Conservation (phyloP, 1,139 yeast genomes). For the Zygotorulaspora mrakii region DNA sequence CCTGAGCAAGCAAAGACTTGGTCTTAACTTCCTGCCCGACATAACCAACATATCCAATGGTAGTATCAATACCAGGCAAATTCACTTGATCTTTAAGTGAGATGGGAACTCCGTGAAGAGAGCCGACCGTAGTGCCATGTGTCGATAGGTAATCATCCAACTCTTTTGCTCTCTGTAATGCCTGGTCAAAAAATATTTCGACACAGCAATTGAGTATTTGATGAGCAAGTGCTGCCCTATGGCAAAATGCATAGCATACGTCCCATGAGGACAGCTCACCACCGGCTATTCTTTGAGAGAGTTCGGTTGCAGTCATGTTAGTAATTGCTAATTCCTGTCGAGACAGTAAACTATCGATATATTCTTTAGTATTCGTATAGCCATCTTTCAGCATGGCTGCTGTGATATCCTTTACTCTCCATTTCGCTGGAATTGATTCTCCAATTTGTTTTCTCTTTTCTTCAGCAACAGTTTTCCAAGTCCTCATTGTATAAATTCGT, state of each 20-base stretch:
- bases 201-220: slow-evolving; percentile 52
- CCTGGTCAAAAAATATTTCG: slow-evolving; percentile 55
- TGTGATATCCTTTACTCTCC: too few relatives aligned
- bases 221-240: slow-evolving; percentile 47
- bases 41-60: slow-evolving; percentile 59
- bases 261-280: slow-evolving; percentile 35
- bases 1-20: slow-evolving; percentile 49
- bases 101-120: slow-evolving; percentile 72
- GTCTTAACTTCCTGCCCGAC: slow-evolving; percentile 48
- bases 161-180: slow-evolving; percentile 49
- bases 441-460: too few relatives aligned
- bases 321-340: slow-evolving; percentile 38
- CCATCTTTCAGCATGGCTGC: too few relatives aligned
- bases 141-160: slow-evolving; percentile 50
- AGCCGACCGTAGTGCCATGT: slow-evolving; percentile 62
- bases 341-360: slow-evolving; percentile 33
- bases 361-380: too few relatives aligned
- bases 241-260: slow-evolving; percentile 38
- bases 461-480: too few relatives aligned
- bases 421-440: too few relatives aligned
- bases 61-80: slow-evolving; percentile 53
- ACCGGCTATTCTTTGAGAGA: slow-evolving; percentile 37
- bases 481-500: too few relatives aligned
- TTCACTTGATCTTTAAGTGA: slow-evolving; percentile 71
- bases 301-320: slow-evolving; percentile 33